Conservation (phyloP, 2,329 filamentous ascomycete species). For the Capronia coronata region DNA sequence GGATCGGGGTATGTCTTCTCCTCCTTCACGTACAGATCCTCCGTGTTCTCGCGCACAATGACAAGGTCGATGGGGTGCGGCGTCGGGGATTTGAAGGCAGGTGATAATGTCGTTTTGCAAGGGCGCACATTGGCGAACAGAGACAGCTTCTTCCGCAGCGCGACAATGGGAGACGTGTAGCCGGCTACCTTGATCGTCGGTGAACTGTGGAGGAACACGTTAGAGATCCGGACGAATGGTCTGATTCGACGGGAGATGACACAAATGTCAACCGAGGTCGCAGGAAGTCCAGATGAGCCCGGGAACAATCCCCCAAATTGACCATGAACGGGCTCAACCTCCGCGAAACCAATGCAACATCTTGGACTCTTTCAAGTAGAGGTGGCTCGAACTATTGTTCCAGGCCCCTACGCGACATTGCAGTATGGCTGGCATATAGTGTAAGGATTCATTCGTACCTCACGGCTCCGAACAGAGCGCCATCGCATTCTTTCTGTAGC, state of each 20-base stretch:
- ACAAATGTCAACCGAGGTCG: no score
- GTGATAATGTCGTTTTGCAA: conserved; percentile 68
- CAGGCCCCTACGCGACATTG: no score
- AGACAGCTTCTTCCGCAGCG: conserved; percentile 87
- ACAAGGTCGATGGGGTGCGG: conserved; percentile 80
- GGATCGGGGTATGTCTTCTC: conserved; percentile 75
- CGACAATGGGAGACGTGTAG: conserved; percentile 95
- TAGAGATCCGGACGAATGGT: neutral
- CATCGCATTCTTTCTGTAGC: conserved; percentile 87
- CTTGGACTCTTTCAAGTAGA: neutral
- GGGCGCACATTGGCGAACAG: conserved; percentile 97
- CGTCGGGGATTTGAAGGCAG: conserved; percentile 35
- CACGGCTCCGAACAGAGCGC: conserved; percentile 92
- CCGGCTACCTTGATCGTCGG: conserved; percentile 84
- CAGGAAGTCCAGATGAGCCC: no score
- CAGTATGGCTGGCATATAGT: neutral
- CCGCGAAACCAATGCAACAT: no score
- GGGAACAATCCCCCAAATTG: no score
- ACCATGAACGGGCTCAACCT: no score
- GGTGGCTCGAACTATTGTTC: no score
- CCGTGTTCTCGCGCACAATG: conserved; percentile 97
- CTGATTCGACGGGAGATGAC: neutral
- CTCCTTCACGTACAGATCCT: conserved; percentile 97
- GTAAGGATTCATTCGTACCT: conserved; percentile 40
- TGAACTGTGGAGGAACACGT: conserved; percentile 49